Evolutionary conservation across 495 filamentous ascomycete genomes (phyloP).

Genomic region (Tetracladium marchalianum): DNA sequence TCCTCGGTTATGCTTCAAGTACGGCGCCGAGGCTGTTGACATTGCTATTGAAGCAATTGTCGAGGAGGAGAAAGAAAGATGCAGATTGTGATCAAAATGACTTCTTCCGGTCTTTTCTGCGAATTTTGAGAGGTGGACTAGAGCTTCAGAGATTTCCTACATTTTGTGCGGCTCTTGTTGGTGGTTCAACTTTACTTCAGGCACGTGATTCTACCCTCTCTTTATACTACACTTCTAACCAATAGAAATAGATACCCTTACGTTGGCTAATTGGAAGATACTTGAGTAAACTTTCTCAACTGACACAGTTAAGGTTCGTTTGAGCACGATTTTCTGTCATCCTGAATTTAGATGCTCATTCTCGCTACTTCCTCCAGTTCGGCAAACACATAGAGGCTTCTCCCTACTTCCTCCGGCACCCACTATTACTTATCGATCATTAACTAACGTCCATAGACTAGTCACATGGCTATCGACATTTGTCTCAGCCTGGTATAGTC

Average conservation of each 20-base stretch:
- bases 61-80: constrained; percentile 36
- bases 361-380: background rate
- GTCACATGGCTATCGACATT: constrained; percentile 39
- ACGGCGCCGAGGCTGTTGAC: constrained; percentile 56
- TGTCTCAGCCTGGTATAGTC: constrained; percentile 38
- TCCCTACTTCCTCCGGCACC: background rate
- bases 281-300: constrained; percentile 16
- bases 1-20: constrained; percentile 63
- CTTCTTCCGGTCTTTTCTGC: constrained; percentile 29
- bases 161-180: constrained; percentile 69
- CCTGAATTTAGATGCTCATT: background rate
- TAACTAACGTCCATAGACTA: constrained; percentile 9
- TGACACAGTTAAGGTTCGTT: constrained; percentile 24
- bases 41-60: constrained; percentile 38
- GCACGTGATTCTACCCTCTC: constrained; percentile 23
- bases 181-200: constrained; percentile 68
- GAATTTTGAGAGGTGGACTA: constrained; percentile 35
- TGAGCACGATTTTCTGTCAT: background rate
- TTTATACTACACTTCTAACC: background rate
- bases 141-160: constrained; percentile 61
- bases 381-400: background rate
- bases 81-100: constrained; percentile 23
- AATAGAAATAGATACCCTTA: constrained; percentile 22
- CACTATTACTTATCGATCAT: background rate
- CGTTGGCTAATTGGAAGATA: constrained; percentile 16